phyloP scores from a whole-genome alignment of 805 yeast genomes.

The Metschnikowia orientalis region DNA sequence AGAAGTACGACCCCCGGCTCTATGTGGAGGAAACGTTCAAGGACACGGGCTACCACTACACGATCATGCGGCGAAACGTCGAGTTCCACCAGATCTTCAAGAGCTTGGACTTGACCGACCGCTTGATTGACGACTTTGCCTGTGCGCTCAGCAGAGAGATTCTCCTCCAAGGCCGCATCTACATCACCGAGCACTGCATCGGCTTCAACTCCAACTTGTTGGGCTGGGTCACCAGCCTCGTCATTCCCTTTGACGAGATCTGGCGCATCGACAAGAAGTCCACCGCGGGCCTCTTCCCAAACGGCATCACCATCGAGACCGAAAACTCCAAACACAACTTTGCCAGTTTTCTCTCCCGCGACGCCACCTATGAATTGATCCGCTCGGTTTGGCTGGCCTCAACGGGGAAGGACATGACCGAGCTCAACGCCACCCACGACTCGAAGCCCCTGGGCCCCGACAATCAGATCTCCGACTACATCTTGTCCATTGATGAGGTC shows the following conservation, averaged over 20 bases:
- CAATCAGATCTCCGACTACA: slow-evolving; percentile 13
- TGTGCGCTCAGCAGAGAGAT: slow-evolving; percentile 90
- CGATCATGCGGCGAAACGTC: slow-evolving; percentile 47
- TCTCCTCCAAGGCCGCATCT: slow-evolving; percentile 80
- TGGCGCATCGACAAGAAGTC: slow-evolving; percentile 70
- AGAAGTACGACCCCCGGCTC: slow-evolving; percentile 35
- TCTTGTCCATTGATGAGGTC: slow-evolving; percentile 17
- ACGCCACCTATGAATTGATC: slow-evolving; percentile 66
- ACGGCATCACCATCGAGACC: slow-evolving; percentile 75
- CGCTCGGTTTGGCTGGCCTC: slow-evolving; percentile 58
- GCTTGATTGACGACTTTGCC: slow-evolving; percentile 77
- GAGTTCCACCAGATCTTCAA: slow-evolving; percentile 78
- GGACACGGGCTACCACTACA: slow-evolving; percentile 58
- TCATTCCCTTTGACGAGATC: slow-evolving; percentile 69
- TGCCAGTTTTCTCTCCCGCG: slow-evolving; percentile 84
- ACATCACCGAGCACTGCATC: slow-evolving; percentile 69
- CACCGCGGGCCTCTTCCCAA: slow-evolving; percentile 88
- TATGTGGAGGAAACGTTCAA: slow-evolving; percentile 57
- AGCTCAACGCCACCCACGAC: slow-evolving; percentile 9
- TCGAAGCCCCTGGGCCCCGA: slow-evolving; percentile 5
- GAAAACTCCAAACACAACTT: slow-evolving; percentile 63
- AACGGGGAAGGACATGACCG: slow-evolving; percentile 17
- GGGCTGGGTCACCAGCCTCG: slow-evolving; percentile 85
- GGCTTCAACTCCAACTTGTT: slow-evolving; percentile 84
- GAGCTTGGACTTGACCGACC: slow-evolving; percentile 62